These are phyloP conservation scores for Didymella pinodella DNA, from an alignment of 2,329 filamentous ascomycete genomes.

Conservation along the genomic window DNA sequence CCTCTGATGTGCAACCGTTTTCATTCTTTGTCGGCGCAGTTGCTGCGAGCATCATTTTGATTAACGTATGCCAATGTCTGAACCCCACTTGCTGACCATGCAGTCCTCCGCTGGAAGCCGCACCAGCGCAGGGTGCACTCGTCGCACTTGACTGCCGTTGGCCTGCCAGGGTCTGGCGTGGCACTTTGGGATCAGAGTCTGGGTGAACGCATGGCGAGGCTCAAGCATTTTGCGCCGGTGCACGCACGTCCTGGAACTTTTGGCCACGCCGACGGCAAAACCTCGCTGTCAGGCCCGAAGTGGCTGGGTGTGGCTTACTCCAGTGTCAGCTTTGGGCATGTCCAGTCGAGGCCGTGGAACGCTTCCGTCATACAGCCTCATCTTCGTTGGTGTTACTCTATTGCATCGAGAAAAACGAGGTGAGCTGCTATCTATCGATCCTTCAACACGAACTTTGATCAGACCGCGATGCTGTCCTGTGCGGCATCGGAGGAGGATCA, in stretches of 20 bases:
- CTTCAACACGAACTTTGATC: conserved; percentile 2
- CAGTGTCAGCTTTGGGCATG: neutral
- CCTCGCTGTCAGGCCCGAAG: conserved; percentile 12
- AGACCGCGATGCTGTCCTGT: conserved; percentile 5
- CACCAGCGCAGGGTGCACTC: conserved; percentile 2
- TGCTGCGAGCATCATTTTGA: conserved; percentile 7
- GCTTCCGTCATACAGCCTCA: conserved; percentile 5
- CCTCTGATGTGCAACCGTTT: conserved; percentile 1
- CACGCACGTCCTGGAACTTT: conserved; percentile 7
- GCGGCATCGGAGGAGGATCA: conserved; percentile 1
- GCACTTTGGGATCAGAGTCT: neutral
- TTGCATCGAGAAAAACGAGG: conserved; percentile 6
- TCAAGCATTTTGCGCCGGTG: neutral
- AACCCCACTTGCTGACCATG: neutral
- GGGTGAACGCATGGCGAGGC: conserved; percentile 7
- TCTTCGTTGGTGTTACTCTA: conserved; percentile 4
- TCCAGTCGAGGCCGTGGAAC: conserved; percentile 7
- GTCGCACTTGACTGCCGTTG: conserved; percentile 1
- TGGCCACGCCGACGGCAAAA: conserved; percentile 8
- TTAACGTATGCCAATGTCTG: neutral
- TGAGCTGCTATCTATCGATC: conserved; percentile 4
- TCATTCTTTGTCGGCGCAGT: conserved; percentile 1
- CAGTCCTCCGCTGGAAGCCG: neutral
- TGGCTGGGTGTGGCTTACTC: conserved; percentile 12
- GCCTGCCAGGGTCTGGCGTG: conserved; percentile 2